A percentile compares a stretch with the other conserved stretches of the same genome.
These are phyloP conservation scores for Aspergillus ellipticus DNA, from an alignment of 495 filamentous ascomycete species.

Conservation along the genomic window DNA sequence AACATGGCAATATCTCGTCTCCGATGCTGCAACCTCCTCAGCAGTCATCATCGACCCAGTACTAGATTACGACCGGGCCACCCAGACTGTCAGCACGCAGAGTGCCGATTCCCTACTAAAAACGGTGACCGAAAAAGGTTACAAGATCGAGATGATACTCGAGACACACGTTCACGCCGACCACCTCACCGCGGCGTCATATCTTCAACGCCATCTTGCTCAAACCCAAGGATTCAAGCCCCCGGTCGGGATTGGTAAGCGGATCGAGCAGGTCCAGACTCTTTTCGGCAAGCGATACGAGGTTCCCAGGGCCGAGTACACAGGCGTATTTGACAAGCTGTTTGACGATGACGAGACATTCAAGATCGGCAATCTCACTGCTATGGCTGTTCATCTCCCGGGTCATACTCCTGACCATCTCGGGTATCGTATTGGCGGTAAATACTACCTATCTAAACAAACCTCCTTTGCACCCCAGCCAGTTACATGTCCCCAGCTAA, in stretches of 20 bases:
- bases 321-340: conserved; percentile 47
- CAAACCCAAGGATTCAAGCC: conserved; percentile 18
- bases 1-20: conserved; percentile 64
- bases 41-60: conserved; percentile 60
- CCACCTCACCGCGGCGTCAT: conserved; percentile 55
- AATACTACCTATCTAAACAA: too few species aligned
- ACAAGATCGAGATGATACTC: conserved; percentile 46
- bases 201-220: conserved; percentile 46
- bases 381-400: conserved; percentile 50
- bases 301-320: conserved; percentile 35
- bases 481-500: background rate
- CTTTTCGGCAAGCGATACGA: conserved; percentile 47
- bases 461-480: background rate
- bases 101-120: conserved; percentile 48
- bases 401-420: conserved; percentile 62
- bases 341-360: conserved; percentile 54
- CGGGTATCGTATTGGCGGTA: conserved; percentile 54
- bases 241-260: conserved; percentile 51
- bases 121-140: conserved; percentile 38
- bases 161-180: conserved; percentile 63
- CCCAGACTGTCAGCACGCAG: conserved; percentile 39
- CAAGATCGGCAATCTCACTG: conserved; percentile 43
- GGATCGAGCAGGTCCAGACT: conserved; percentile 50
- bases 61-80: conserved; percentile 51
- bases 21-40: conserved; percentile 40